Conservation (phyloP, 2,329 filamentous ascomycete species). For the Fusarium odoratissimum region DNA sequence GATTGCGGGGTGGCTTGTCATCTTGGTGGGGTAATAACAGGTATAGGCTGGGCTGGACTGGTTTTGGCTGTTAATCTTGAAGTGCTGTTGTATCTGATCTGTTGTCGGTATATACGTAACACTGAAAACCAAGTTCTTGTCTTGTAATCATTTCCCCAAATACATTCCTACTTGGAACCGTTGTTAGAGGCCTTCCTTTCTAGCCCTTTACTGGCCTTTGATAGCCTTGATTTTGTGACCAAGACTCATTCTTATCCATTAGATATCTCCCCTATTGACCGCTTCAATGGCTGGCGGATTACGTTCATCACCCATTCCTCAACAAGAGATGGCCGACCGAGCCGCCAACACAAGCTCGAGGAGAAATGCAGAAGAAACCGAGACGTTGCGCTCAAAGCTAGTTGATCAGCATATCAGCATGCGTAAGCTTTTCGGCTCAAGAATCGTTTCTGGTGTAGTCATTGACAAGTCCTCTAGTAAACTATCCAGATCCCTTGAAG, state of each 20-base stretch:
- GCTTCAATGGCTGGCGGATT: slow-evolving; percentile 34
- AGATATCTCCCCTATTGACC: neutral
- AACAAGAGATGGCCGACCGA: slow-evolving; percentile 41
- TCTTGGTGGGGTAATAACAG: slow-evolving; percentile 37
- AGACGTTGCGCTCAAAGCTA: slow-evolving; percentile 53
- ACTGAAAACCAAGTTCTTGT: slow-evolving; percentile 20
- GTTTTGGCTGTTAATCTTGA: slow-evolving; percentile 1
- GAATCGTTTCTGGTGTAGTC: neutral
- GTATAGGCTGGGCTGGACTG: slow-evolving; percentile 10
- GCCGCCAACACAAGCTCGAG: slow-evolving; percentile 46
- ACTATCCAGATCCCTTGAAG: slow-evolving; percentile 60
- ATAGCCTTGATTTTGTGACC: neutral
- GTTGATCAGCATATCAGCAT: slow-evolving; percentile 60
- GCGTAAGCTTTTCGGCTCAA: slow-evolving; percentile 49
- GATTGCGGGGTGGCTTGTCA: slow-evolving; percentile 43
- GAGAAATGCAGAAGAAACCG: slow-evolving; percentile 58
- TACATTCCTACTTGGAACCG: neutral
- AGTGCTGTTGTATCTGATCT: slow-evolving; percentile 1
- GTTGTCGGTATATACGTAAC: neutral
- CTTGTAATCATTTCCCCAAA: slow-evolving; percentile 3
- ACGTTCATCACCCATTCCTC: slow-evolving; percentile 31
- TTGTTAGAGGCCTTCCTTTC: neutral
- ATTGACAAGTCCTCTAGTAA: slow-evolving; percentile 34
- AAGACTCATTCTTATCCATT: neutral
- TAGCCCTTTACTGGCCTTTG: neutral